These are phyloP conservation scores for Crataegus laevigata DNA, from an alignment of 306 rosid genomes.

Conservation along the genomic window DNA sequence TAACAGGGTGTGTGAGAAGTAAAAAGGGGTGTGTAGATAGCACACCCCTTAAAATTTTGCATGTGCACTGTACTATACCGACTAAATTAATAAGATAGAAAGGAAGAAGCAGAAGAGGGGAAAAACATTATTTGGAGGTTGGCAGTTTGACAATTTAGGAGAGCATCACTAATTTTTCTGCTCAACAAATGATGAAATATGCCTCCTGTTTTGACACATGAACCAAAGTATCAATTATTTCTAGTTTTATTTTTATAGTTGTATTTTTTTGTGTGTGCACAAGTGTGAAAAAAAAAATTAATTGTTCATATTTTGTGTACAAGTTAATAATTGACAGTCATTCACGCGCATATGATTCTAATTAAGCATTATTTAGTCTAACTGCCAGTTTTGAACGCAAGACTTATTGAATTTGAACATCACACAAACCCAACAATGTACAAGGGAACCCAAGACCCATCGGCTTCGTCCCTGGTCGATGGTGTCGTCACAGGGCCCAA, in stretches of 20 bases:
- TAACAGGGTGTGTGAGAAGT: too few species aligned
- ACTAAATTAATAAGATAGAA: constrained; percentile 5
- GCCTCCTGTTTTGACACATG: constrained; percentile 4
- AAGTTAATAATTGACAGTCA: neutral
- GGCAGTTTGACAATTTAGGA: constrained; percentile 16
- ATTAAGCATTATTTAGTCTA: neutral
- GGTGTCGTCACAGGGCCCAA: neutral
- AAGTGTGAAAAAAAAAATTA: neutral
- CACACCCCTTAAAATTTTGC: constrained; percentile 42
- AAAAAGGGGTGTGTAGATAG: too few species aligned
- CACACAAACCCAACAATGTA: neutral
- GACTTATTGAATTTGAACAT: neutral
- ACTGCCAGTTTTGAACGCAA: neutral
- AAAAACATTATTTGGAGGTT: constrained; percentile 20
- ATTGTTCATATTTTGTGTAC: too few species aligned
- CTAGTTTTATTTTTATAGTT: neutral
- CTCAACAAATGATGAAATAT: constrained; percentile 3
- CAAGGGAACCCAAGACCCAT: neutral
- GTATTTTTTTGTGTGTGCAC: neutral
- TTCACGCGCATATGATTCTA: neutral
- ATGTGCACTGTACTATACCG: constrained; percentile 44
- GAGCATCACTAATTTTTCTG: neutral
- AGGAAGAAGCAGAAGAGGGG: constrained; percentile 10
- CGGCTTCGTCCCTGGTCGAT: too few species aligned
- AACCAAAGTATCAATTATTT: neutral